These are phyloP conservation scores for Neocatenulostroma microsporum DNA, from an alignment of 2,329 filamentous ascomycete genomes.

Conservation along the genomic window DNA sequence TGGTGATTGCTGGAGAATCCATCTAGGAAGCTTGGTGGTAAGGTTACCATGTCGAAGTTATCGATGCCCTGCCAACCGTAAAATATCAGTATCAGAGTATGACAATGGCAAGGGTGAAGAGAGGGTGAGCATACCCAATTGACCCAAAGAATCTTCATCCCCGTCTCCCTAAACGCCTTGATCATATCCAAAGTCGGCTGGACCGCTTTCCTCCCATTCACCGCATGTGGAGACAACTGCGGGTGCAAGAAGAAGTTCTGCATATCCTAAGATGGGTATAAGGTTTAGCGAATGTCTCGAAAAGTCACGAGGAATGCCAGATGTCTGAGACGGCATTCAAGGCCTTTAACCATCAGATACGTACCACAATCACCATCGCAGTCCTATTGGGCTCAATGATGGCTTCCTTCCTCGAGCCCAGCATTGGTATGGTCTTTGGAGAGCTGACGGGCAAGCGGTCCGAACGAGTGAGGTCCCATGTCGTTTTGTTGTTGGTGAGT, in stretches of 20 bases:
- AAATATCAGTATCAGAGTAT: too few species aligned
- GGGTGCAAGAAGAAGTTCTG: conserved; percentile 29
- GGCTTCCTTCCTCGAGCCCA: conserved; percentile 19
- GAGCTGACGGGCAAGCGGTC: conserved; percentile 20
- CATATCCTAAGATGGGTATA: too few species aligned
- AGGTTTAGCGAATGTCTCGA: too few species aligned
- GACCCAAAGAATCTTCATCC: conserved; percentile 25
- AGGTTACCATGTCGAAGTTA: conserved; percentile 24
- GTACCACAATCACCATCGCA: conserved; percentile 23
- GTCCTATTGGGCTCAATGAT: conserved; percentile 22
- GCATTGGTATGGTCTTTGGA: conserved; percentile 26
- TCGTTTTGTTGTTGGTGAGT: conserved; percentile 16
- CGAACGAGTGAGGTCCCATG: conserved; percentile 28
- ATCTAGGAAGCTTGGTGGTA: conserved; percentile 24
- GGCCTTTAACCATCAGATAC: too few species aligned
- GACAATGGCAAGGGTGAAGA: too few species aligned
- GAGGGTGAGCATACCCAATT: too few species aligned
- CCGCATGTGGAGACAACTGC: conserved; percentile 19
- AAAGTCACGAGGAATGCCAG: too few species aligned
- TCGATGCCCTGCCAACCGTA: conserved; percentile 28
- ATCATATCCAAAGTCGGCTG: conserved; percentile 27
- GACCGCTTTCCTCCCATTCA: conserved; percentile 19
- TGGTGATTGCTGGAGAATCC: conserved; percentile 21
- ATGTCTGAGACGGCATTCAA: too few species aligned
- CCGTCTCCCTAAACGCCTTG: conserved; percentile 18